phyloP scores from a whole-genome alignment of 306 rosid genomes.

The Pueraria montana region DNA sequence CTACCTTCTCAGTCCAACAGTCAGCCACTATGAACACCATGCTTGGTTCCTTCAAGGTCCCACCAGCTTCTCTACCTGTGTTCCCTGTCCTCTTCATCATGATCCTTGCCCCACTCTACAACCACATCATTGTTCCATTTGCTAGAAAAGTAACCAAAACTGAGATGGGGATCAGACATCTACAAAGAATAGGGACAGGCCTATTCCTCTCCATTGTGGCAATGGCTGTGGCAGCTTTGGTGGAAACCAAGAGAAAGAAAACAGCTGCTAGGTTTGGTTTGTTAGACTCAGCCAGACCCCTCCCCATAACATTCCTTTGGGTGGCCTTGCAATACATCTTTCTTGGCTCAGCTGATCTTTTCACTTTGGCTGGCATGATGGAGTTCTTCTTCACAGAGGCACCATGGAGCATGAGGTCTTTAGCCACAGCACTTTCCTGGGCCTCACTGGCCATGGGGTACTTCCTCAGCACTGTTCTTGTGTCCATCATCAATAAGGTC shows the following conservation, averaged over 20 bases:
- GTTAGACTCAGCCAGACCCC: conserved; percentile 57
- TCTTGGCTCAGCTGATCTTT: conserved; percentile 83
- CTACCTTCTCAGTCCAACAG: conserved; percentile 88
- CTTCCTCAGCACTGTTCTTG: conserved; percentile 75
- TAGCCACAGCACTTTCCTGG: conserved; percentile 86
- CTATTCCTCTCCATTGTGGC: conserved; percentile 69
- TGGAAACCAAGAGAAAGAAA: conserved; percentile 75
- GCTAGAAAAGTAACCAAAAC: conserved; percentile 65
- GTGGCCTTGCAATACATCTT: conserved; percentile 76
- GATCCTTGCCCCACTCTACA: conserved; percentile 73
- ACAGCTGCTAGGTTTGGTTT: conserved; percentile 52
- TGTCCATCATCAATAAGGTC: conserved; percentile 62
- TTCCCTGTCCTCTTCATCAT: conserved; percentile 83
- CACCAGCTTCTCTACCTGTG: conserved; percentile 87
- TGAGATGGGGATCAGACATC: conserved; percentile 75
- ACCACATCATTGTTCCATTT: conserved; percentile 65
- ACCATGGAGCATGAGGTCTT: conserved; percentile 75
- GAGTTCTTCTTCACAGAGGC: conserved; percentile 93
- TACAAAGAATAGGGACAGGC: conserved; percentile 79
- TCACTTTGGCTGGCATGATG: conserved; percentile 84
- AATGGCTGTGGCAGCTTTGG: conserved; percentile 88
- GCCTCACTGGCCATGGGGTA: conserved; percentile 83
- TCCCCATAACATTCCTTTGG: conserved; percentile 81
- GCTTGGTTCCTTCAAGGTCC: conserved; percentile 71
- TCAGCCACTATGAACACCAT: conserved; percentile 83